These are phyloP conservation scores for Candida broadrunensis DNA, from an alignment of 805 yeast genomes.

Conservation along the genomic window DNA sequence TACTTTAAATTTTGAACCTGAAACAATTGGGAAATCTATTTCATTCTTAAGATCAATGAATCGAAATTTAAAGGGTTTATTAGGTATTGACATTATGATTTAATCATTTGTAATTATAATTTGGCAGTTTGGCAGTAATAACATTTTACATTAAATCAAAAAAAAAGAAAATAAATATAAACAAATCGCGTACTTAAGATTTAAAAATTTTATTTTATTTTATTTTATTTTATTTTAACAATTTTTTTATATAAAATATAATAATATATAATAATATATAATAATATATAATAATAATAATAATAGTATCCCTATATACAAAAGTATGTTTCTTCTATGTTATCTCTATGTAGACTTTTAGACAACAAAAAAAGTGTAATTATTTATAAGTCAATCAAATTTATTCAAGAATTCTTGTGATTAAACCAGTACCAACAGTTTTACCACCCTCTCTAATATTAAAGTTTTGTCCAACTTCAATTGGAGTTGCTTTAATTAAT, in stretches of 20 bases:
- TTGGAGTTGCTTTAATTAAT: constrained; percentile 85
- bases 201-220: no score
- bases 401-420: constrained; percentile 84
- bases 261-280: no score
- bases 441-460: constrained; percentile 99
- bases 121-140: no score
- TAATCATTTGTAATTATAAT: no score
- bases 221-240: no score
- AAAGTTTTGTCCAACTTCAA: constrained; percentile 97
- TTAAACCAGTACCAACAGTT: constrained; percentile 98
- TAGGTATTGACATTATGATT: background rate
- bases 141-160: no score
- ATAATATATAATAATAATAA: no score
- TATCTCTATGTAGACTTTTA: constrained; percentile 8
- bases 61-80: constrained; percentile 17
- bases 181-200: no score
- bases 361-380: no score
- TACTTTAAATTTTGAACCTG: constrained; percentile 13
- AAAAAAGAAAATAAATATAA: no score
- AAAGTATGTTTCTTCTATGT: background rate
- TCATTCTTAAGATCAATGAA: constrained; percentile 29
- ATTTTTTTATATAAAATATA: no score
- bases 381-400: no score
- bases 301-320: background rate
- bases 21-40: constrained; percentile 18